These are phyloP conservation scores for Fomitopsis schrenkii DNA, from an alignment of 1,284 basidiomycete species.

Conservation along the genomic window DNA sequence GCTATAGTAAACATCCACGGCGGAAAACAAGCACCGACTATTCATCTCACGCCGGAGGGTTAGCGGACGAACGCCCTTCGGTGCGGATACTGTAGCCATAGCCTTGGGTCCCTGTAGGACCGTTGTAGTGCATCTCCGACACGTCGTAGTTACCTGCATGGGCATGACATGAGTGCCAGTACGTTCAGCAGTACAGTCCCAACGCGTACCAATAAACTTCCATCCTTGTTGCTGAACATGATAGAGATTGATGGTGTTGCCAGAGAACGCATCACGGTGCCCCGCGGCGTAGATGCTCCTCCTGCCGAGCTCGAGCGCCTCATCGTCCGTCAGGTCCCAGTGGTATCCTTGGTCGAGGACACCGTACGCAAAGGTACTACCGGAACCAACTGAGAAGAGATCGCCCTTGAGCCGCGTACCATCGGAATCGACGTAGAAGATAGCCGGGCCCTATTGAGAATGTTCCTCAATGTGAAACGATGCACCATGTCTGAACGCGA, in stretches of 20 bases:
- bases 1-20: neutral
- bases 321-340: conserved; percentile 92
- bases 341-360: conserved; percentile 95
- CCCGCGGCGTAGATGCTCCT: conserved; percentile 97
- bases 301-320: conserved; percentile 92
- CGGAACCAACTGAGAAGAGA: conserved; percentile 97
- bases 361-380: conserved; percentile 98
- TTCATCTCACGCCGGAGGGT: conserved; percentile 16
- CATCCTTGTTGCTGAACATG: conserved; percentile 95
- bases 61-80: conserved; percentile 25
- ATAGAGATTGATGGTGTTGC: conserved; percentile 95
- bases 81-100: conserved; percentile 77
- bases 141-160: conserved; percentile 76
- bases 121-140: conserved; percentile 78
- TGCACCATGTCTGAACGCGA: neutral
- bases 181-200: neutral
- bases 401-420: conserved; percentile 95
- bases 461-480: neutral
- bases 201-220: conserved; percentile 81
- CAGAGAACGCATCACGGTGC: conserved; percentile 97
- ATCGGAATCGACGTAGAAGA: conserved; percentile 99
- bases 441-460: conserved; percentile 73
- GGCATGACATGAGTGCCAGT: neutral
- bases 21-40: neutral
- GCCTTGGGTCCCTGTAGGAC: conserved; percentile 66